These are phyloP conservation scores for Sphagnum fallax DNA, from an alignment of 228 moss, liverwort and hornwort species.

Conservation along the genomic window DNA sequence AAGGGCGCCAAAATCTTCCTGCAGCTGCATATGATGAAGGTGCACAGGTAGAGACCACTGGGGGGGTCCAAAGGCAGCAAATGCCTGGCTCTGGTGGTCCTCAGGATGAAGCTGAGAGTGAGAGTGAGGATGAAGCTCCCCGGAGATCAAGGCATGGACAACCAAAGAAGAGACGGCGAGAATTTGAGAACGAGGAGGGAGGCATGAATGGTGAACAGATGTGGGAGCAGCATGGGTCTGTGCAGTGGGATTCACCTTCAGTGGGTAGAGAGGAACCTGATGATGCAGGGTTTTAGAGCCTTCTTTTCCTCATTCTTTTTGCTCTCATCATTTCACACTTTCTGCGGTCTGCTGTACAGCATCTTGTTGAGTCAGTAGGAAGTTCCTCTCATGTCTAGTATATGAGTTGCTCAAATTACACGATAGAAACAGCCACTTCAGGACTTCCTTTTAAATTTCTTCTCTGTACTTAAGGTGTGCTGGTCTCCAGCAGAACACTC, in stretches of 20 bases:
- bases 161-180: constrained; percentile 84
- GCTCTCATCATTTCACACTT: too few species aligned
- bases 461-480: too few species aligned
- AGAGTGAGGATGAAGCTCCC: constrained; percentile 99
- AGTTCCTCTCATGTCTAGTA: too few species aligned
- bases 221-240: constrained; percentile 26
- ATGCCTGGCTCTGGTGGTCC: constrained; percentile 30
- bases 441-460: too few species aligned
- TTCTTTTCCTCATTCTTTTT: background rate
- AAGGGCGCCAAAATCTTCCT: constrained; percentile 42
- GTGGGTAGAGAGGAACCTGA: constrained; percentile 40
- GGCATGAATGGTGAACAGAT: constrained; percentile 17
- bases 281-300: constrained; percentile 26
- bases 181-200: constrained; percentile 60
- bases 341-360: too few species aligned
- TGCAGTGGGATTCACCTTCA: constrained; percentile 28
- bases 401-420: too few species aligned
- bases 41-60: constrained; percentile 52
- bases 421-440: too few species aligned
- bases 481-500: too few species aligned
- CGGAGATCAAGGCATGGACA: constrained; percentile 94
- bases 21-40: constrained; percentile 51
- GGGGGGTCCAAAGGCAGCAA: constrained; percentile 57
- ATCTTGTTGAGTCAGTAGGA: too few species aligned
- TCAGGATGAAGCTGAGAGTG: constrained; percentile 24